A percentile compares a stretch with the other conserved stretches of the same genome.
These are phyloP conservation scores for Spinellus fusiger DNA, from an alignment of 192 early-diverging fungal genomes.

Conservation along the genomic window DNA sequence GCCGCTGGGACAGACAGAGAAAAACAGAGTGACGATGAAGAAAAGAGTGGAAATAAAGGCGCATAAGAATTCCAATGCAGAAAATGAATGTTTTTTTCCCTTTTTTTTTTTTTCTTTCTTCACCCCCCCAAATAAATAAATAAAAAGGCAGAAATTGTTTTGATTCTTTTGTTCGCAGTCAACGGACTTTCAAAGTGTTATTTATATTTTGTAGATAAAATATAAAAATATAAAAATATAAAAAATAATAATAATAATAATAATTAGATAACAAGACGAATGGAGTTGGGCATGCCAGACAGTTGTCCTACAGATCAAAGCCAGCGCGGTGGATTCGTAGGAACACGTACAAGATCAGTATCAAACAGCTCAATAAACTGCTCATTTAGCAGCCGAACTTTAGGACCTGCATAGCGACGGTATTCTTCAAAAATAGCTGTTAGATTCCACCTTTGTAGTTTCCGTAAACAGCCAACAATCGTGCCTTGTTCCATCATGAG, in stretches of 20 bases:
- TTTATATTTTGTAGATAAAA: not conserved
- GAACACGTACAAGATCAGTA: slow-evolving; percentile 86
- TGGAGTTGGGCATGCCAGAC: not conserved
- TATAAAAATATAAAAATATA: not conserved
- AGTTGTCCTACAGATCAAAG: slow-evolving; percentile 34
- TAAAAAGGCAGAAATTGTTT: too few relatives aligned
- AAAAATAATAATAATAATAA: not conserved
- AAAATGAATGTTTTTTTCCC: too few relatives aligned
- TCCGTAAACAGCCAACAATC: slow-evolving; percentile 95
- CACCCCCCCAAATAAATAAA: too few relatives aligned
- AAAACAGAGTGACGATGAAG: too few relatives aligned
- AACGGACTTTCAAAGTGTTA: too few relatives aligned
- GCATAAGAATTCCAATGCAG: too few relatives aligned
- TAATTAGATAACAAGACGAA: not conserved
- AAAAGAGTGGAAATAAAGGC: too few relatives aligned
- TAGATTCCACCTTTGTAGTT: slow-evolving; percentile 97
- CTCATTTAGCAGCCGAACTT: slow-evolving; percentile 88
- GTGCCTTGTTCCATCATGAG: slow-evolving; percentile 54
- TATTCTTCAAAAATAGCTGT: slow-evolving; percentile 99
- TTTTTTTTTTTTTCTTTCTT: too few relatives aligned
- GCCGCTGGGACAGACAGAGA: too few relatives aligned
- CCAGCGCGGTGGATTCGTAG: slow-evolving; percentile 69
- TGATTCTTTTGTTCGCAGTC: too few relatives aligned
- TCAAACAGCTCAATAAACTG: slow-evolving; percentile 96
- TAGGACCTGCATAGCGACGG: slow-evolving; percentile 89